phyloP scores from a whole-genome alignment of 148 eudicot species.

The Heliosperma pusillum region DNA sequence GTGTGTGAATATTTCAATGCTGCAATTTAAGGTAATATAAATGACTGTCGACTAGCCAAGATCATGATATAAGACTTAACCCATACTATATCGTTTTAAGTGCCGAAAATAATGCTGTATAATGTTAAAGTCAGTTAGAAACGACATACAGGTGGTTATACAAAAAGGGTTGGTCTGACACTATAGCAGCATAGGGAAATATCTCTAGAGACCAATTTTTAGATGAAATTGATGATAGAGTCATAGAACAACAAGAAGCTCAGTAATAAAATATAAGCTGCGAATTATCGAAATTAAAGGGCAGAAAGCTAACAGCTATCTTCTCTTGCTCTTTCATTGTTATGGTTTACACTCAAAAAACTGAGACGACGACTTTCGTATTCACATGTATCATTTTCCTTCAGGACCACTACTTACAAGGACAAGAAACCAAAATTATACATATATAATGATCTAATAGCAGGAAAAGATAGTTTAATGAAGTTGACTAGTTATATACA shows the following conservation, averaged over 20 bases:
- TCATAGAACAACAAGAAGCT: not conserved
- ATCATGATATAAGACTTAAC: not conserved
- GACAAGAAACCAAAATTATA: not conserved
- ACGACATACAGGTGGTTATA: no score
- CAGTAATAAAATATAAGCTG: not conserved
- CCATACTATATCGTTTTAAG: not conserved
- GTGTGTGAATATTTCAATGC: slow-evolving; percentile 73
- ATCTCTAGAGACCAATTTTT: not conserved
- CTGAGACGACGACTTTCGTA: not conserved
- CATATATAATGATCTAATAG: not conserved
- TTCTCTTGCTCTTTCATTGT: not conserved
- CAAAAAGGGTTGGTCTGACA: no score
- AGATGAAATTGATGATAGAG: not conserved
- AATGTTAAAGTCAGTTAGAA: no score
- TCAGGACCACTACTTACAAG: not conserved
- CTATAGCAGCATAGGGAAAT: not conserved
- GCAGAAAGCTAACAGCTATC: not conserved
- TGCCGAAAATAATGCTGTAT: not conserved
- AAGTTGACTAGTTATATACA: not conserved
- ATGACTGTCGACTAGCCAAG: not conserved
- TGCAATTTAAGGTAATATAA: slow-evolving; percentile 20
- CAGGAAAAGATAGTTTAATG: slow-evolving; percentile 8
- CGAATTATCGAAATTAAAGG: not conserved
- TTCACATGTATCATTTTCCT: not conserved
- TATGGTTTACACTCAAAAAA: not conserved